Evolutionary conservation across 129 eudicot species (phyloP).

Genomic region (Lactuca sativa): DNA sequence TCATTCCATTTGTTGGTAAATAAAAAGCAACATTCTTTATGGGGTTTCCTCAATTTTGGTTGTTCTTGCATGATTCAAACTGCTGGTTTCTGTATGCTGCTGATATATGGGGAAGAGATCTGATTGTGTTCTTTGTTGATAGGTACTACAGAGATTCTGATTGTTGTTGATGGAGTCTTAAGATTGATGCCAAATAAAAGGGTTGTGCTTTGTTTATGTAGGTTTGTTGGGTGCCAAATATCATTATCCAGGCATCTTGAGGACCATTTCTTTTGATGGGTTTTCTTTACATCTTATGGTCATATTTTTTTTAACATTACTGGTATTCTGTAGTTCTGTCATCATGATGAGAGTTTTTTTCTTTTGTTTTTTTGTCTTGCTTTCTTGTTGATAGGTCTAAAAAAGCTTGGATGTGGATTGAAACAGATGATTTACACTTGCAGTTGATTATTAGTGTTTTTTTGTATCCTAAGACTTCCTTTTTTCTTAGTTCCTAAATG

Average conservation of each 20-base stretch:
- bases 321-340: neutral
- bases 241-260: neutral
- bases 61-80: too few relatives aligned
- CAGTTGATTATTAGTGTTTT: neutral
- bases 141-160: too few relatives aligned
- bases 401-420: neutral
- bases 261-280: neutral
- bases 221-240: neutral
- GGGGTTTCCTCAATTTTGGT: too few relatives aligned
- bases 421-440: neutral
- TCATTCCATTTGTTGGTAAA: too few relatives aligned
- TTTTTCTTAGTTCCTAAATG: neutral
- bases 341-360: neutral
- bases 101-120: too few relatives aligned
- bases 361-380: neutral
- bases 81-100: too few relatives aligned
- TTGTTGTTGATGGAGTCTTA: too few relatives aligned
- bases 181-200: too few relatives aligned
- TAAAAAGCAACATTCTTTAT: too few relatives aligned
- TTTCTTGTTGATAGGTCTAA: constrained; percentile 7
- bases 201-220: neutral
- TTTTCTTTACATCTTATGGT: neutral
- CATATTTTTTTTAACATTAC: neutral
- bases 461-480: neutral
- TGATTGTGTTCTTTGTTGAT: too few relatives aligned